phyloP scores from a whole-genome alignment of 257 asterid genomes.

The Sherardia arvensis region DNA sequence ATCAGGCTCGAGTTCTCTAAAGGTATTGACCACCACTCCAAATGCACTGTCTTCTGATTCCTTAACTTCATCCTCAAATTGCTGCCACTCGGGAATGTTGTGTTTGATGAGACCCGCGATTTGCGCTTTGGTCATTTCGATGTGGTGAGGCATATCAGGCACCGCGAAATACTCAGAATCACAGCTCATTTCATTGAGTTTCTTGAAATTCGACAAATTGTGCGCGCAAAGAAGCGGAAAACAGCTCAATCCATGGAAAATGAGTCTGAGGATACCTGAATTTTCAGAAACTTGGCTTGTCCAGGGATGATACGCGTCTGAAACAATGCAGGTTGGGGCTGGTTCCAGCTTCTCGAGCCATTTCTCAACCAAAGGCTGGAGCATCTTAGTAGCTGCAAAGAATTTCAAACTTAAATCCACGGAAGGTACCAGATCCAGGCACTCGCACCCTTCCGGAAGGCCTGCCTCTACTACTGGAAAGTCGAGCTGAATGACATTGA shows the following conservation, averaged over 20 bases:
- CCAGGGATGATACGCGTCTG: slow-evolving; percentile 41
- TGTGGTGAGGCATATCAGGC: too few relatives aligned
- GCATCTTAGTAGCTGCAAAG: slow-evolving; percentile 21
- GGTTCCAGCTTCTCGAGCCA: slow-evolving; percentile 22
- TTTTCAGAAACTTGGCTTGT: slow-evolving; percentile 27
- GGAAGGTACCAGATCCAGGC: slow-evolving; percentile 33
- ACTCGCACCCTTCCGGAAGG: slow-evolving; percentile 38
- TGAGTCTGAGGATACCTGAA: slow-evolving; percentile 29
- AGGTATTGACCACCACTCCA: slow-evolving; percentile 36
- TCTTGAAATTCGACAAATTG: slow-evolving; percentile 7
- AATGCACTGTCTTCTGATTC: slow-evolving; percentile 28
- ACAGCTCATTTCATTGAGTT: slow-evolving; percentile 15
- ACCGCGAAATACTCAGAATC: too few relatives aligned
- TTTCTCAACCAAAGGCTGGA: slow-evolving; percentile 23
- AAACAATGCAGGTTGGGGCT: slow-evolving; percentile 33
- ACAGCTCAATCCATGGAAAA: slow-evolving; percentile 43
- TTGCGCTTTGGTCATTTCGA: slow-evolving; percentile 41
- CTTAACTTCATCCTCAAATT: background rate
- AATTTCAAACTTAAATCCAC: slow-evolving; percentile 13
- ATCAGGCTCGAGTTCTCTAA: slow-evolving; percentile 34
- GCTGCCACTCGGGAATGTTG: too few relatives aligned
- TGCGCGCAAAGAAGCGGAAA: slow-evolving; percentile 27
- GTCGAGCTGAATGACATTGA: slow-evolving; percentile 19
- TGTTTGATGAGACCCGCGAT: slow-evolving; percentile 11
- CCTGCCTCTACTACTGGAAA: slow-evolving; percentile 38